Evolutionary conservation across 2,329 filamentous ascomycete species (phyloP), one percentile per base, ranked within the genome.

Genomic region (Lanzia echinophila): DNA sequence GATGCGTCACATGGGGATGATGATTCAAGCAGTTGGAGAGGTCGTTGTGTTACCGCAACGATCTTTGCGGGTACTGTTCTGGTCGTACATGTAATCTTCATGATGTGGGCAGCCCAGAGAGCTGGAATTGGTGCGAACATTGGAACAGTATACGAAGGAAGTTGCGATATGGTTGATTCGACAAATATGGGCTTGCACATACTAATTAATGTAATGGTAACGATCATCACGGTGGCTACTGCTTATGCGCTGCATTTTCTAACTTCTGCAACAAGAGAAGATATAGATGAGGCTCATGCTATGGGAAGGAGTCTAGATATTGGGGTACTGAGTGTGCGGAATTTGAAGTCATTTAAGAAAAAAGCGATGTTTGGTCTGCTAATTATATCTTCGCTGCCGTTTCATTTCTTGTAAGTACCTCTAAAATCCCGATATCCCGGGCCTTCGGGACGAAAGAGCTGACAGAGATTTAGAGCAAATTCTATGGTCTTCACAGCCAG

Each of bases 231-330:
- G 0, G 69, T 70, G 1, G 73, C 73, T 4, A 75, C 72, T 38
- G 78, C 77, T 60, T 78, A 55, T 28, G 58, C 59, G 13, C 59
- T 79, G 74, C 78, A 81, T 56, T 68, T 73, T 19, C 63, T 82
- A 12, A 71, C 66, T 12, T 71, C 77, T 0, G 78, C 79, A 0
- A 79, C 74, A 1, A 65, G 79, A 24, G 57, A 62, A 7, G 75
- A 81, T 31, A 62, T 81, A 13, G 73, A 81, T 50, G 58, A 58
- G 7, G 76, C 76, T 0, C 79, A 82, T 64, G 51, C 58, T 0
- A 58, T 62, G 45, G 63, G 68, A 1, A 65, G 59, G 15, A 74
- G 71, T 70, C 62, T 79, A 1, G 71, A 75, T 33, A 72, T 78
- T 43, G 75, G 78, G 0, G 61, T 75, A 2, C 64, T 70, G 6